Base-by-base conservation (phyloP, 192 early-diverging fungal genomes). In the Helicostylum pulchrum region DNA sequence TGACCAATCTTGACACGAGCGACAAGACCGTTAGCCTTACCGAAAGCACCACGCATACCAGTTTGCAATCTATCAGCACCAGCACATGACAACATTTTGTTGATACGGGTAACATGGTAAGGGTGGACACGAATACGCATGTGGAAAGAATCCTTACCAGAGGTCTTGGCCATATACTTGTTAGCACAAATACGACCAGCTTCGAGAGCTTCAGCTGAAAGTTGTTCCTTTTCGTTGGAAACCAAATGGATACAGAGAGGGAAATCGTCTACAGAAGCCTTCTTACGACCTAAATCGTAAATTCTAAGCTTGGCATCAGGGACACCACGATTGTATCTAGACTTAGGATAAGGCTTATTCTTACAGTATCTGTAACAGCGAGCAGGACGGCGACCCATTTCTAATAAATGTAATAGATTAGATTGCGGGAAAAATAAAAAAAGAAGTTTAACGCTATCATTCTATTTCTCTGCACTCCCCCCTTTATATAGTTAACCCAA, bases 261-360 rank as follows among this genome's bases (percentile, higher is more conserved):
- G 87, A 99, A 99, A 75, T 97, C 95, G 77, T 99, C 95, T 46
- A 99, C 97, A 57, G 70, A 75, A 46, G 96, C 96, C 87, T 95
- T 96, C 88, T 99, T 99, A 54, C 94, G 88, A 65, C 96, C 96
- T 44, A 98, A 77, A 75, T 98, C 96, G 81, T 89, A 98, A 80
- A 98, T 96, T 69, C 94, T 82, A 73, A 98, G 92, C 90, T 98
- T 98, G 67, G 95, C 85, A 85, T 99, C 96, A 48, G 96, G 96
- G 72, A 99, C 95, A 95, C 94, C 97, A 90, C 94, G 95, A 83
- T 87, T 93, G 90, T 92, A 98, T 62, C 92, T 90, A 62, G 91
- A 95, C 87, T 96, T 99, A 70, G 97, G 97, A 83, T 97, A 98
- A 70, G 94, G 95, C 90, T 98, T 99, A 92, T 97, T 97, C 87